Base-by-base conservation (phyloP, 2,329 filamentous ascomycete genomes). In the Lithohypha guttulata region DNA sequence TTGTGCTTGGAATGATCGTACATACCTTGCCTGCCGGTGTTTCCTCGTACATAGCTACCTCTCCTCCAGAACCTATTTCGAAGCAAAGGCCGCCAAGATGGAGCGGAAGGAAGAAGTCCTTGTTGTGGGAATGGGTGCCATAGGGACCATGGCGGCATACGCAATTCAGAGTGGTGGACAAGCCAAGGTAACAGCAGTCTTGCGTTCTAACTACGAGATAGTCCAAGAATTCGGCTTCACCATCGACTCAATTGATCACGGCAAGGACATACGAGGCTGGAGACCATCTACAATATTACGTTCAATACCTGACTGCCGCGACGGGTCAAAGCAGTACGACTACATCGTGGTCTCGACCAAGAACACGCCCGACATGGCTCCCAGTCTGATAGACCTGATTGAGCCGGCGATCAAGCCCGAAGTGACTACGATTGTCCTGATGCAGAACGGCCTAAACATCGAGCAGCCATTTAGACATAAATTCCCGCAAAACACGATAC, bases 371-470 rank as follows among this genome's bases (percentile, higher is more conserved):
- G 74, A 77, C 37, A 51, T 70, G 6, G 56, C 60, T 1, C 72
- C 75, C 0, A 61, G 58, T 0, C 55, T 71, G 0, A 51, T 61
- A 26, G 65, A 71, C 1, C 53, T 75, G 21, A 66, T 77, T 18
- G 50, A 53, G 0, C 69, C 71, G 0, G 72, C 71, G 2, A 57
- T 79, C 1, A 70, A 67, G 0, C 61, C 64, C 1, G 61, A 60
- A 2, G 57, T 65, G 17, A 76, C 73, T 0, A 62, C 62, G 19
- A 69, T 79, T 30, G 60, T 77, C 0, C 62, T 79, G 5, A 58
- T 75, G 4, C 75, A 79, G 45, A 79, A 79, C 49, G 75, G 75
- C 0, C 56, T 79, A n/a, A 75, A 77, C 48, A 78, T 79, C 44
- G 72, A 79, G 46, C 65, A 62, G 28, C 71, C 73, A 0, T 51